These are phyloP conservation scores for Tetrapisispora namnaoensis DNA, from an alignment of 805 yeast genomes.

Conservation along the genomic window DNA sequence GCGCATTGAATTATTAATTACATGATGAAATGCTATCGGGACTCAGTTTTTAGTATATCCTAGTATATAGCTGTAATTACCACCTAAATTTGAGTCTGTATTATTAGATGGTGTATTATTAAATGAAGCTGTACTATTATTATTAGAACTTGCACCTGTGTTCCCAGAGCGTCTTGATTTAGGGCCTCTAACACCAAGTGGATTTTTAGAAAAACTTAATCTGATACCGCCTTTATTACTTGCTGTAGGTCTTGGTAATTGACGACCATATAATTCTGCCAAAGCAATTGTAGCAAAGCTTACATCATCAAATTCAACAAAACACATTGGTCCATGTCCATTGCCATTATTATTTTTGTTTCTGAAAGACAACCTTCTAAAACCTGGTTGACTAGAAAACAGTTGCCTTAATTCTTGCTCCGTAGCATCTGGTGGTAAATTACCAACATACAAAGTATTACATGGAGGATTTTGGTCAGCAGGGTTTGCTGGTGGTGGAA, in stretches of 20 bases:
- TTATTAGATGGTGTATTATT: slow-evolving; percentile 3
- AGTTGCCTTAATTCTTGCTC: slow-evolving; percentile 84
- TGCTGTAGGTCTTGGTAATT: slow-evolving; percentile 64
- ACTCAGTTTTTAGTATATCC: slow-evolving; percentile 8
- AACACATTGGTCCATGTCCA: slow-evolving; percentile 95
- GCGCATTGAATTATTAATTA: background rate
- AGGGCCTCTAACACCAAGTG: slow-evolving; percentile 87
- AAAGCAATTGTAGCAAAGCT: slow-evolving; percentile 86
- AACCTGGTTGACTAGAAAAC: slow-evolving; percentile 84
- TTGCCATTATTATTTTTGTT: slow-evolving; percentile 49
- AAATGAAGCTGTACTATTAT: slow-evolving; percentile 13
- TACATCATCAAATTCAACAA: slow-evolving; percentile 96
- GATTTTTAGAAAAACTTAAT: slow-evolving; percentile 88
- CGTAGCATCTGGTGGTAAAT: slow-evolving; percentile 95
- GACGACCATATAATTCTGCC: slow-evolving; percentile 88
- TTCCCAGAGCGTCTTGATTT: slow-evolving; percentile 15
- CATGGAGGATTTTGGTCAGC: slow-evolving; percentile 99
- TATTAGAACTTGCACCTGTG: slow-evolving; percentile 14
- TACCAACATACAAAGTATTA: slow-evolving; percentile 93
- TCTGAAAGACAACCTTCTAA: slow-evolving; percentile 84
- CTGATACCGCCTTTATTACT: slow-evolving; percentile 82
- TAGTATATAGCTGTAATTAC: slow-evolving; percentile 13
- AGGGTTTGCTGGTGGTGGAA: slow-evolving; percentile 91
- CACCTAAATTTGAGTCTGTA: slow-evolving; percentile 1
- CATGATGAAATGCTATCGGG: background rate